phyloP scores from a whole-genome alignment of 2,329 filamentous ascomycete genomes.

The Beauveria bassiana region DNA sequence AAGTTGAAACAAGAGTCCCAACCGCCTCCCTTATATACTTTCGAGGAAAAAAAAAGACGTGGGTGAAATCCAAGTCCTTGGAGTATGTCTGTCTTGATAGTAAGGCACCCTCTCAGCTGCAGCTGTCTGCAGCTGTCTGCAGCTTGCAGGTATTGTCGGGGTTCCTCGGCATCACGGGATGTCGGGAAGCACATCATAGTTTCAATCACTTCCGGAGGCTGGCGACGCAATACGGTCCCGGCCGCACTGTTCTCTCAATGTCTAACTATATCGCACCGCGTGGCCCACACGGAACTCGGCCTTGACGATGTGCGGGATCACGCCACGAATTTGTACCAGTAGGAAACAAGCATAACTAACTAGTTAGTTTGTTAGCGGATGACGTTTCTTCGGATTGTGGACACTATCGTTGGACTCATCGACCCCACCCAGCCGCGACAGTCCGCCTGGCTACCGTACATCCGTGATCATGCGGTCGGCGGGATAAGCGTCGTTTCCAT shows the following conservation, averaged over 20 bases:
- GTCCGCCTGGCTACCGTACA: not conserved
- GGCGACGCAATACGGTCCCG: not conserved
- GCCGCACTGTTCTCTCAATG: not conserved
- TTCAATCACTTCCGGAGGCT: no score
- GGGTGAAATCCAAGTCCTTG: not conserved
- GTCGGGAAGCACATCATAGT: not conserved
- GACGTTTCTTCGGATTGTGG: not conserved
- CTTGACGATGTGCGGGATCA: not conserved
- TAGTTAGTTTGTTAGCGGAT: no score
- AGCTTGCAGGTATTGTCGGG: not conserved
- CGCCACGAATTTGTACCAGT: not conserved
- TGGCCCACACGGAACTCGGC: constrained; percentile 1
- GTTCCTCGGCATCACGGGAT: not conserved
- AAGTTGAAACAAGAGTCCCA: not conserved
- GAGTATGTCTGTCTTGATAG: not conserved
- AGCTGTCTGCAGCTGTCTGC: not conserved
- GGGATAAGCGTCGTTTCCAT: not conserved
- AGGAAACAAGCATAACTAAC: no score
- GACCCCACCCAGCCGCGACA: not conserved
- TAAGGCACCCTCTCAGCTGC: not conserved
- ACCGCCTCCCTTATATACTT: not conserved
- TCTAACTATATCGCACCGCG: not conserved
- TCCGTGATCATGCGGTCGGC: not conserved
- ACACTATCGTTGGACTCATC: not conserved
- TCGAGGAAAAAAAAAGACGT: not conserved